Conservation (phyloP, 768 basidiomycete genomes). For the Leucosporidium yakuticum region DNA sequence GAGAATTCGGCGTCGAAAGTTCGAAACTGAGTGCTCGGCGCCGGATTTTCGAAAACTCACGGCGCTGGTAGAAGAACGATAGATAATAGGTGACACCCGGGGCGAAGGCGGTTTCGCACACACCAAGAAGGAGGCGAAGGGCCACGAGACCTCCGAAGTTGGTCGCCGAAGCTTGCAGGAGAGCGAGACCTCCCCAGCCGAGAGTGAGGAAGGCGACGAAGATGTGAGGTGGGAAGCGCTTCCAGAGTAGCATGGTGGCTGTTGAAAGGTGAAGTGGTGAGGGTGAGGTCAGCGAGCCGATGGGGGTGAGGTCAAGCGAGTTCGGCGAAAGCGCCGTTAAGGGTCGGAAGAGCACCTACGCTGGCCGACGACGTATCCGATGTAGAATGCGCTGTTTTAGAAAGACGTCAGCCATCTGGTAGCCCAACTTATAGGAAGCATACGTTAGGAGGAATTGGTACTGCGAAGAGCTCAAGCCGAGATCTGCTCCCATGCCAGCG, state of each 20-base stretch:
- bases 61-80: slow-evolving; percentile 14
- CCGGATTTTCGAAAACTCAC: too few species aligned
- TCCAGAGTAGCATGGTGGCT: slow-evolving; percentile 13
- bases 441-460: slow-evolving; percentile 12
- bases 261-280: too few species aligned
- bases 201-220: slow-evolving; percentile 5
- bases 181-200: slow-evolving; percentile 11
- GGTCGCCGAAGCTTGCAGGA: slow-evolving; percentile 2
- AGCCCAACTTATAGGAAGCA: neutral
- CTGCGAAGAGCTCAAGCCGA: neutral
- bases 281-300: too few species aligned
- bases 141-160: slow-evolving; percentile 13
- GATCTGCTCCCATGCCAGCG: slow-evolving; percentile 7
- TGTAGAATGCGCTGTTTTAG: neutral
- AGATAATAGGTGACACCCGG: slow-evolving; percentile 12
- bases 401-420: too few species aligned
- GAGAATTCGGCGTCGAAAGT: too few species aligned
- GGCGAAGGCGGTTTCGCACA: slow-evolving; percentile 7
- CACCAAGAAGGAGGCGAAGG: slow-evolving; percentile 9
- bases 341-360: neutral
- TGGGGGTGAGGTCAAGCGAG: too few species aligned
- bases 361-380: slow-evolving; percentile 6
- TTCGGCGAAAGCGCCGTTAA: too few species aligned
- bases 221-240: slow-evolving; percentile 10
- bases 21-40: too few species aligned